Evolutionary conservation across 805 yeast species (phyloP).

Genomic region (Candida patagonica): DNA sequence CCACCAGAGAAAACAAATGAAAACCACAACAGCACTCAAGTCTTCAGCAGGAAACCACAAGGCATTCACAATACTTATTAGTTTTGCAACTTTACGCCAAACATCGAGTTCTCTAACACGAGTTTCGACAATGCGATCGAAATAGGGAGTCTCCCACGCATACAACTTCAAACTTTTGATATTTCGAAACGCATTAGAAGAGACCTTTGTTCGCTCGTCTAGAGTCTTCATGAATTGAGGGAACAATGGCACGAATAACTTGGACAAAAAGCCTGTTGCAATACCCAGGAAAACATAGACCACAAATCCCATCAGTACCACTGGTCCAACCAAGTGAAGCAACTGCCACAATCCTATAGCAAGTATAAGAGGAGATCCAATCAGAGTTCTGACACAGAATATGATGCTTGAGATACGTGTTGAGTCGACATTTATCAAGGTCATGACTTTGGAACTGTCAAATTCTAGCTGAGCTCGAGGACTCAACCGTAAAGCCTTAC

Average conservation of each 20-base stretch:
- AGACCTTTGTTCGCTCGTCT: constrained; percentile 80
- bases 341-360: constrained; percentile 49
- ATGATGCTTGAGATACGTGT: constrained; percentile 64
- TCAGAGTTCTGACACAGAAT: constrained; percentile 50
- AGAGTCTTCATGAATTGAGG: constrained; percentile 42
- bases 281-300: constrained; percentile 25
- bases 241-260: constrained; percentile 41
- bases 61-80: too few species aligned
- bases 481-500: constrained; percentile 51
- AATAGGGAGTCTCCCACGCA: constrained; percentile 97
- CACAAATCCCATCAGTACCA: constrained; percentile 55
- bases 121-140: too few species aligned
- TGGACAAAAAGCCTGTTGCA: constrained; percentile 22
- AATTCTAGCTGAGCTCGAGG: constrained; percentile 43
- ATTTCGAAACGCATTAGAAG: constrained; percentile 74
- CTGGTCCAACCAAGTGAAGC: constrained; percentile 52
- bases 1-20: too few species aligned
- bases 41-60: too few species aligned
- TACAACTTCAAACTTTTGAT: constrained; percentile 85
- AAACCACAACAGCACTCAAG: too few species aligned
- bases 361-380: constrained; percentile 51
- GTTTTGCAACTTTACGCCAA: too few species aligned
- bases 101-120: too few species aligned
- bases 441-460: constrained; percentile 56
- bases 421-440: constrained; percentile 62